Base-by-base conservation (phyloP, 495 filamentous ascomycete species). In the Daldinia caldariorum region DNA sequence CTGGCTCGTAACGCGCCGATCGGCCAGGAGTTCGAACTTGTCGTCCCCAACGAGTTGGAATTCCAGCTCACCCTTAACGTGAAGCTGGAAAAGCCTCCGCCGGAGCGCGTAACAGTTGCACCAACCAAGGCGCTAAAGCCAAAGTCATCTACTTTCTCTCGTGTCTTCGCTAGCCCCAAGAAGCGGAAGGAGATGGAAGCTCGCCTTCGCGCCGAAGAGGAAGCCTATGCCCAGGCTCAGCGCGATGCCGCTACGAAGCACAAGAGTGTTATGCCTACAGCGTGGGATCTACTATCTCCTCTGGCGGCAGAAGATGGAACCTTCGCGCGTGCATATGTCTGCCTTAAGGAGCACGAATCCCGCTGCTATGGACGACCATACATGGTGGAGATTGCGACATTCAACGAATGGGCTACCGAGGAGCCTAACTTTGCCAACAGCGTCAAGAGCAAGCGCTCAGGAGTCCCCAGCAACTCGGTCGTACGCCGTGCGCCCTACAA, bases 351-450 rank as follows among this genome's bases (percentile, higher is more conserved):
- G 74, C 93, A 97, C 76, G 95, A 98, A 76, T 78, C 88, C 18
- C 84, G 87, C 41, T 93, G 93, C 63, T 98, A 90, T 72, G 95
- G 95, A 16, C 89, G 94, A 39, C 92, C 92, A 20, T 91, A 95
- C 69, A 90, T 87, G 57, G 92, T 93, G 43, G 94, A 97, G 68
- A 86, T 97, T 54, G 90, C 93, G 16, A 93, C 92, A 76, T 99
- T 97, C 83, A 99, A 99, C 74, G 96, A 99, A 80, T 99, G 95
- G 95, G 96, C 95, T 10, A 88, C 90, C 14, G 95, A 99, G 72
- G 90, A 94, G 54, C 86, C 88, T 35, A 78, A 72, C 22, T 82
- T 84, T 43, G 85, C 89, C 12, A 88, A 85, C 53, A 96, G 92
- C 76, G 89, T 97, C 39, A 97, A 94, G 84, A 97, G 91, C 82